Base-by-base conservation (phyloP, 2,329 filamentous ascomycete genomes). In the Clonostachys byssicola region DNA sequence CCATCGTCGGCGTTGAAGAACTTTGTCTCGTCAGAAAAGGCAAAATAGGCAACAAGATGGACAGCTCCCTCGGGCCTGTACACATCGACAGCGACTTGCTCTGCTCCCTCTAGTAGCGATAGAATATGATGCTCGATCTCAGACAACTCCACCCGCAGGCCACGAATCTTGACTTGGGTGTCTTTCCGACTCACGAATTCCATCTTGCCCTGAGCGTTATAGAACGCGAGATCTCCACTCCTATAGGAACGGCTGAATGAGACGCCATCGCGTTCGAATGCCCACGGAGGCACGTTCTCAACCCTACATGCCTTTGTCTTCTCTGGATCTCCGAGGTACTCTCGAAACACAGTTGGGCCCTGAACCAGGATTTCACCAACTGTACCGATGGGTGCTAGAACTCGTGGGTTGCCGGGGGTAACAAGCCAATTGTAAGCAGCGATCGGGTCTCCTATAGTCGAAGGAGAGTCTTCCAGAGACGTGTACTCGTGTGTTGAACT, bases 331-430 rank as follows among this genome's bases (percentile, higher is more conserved):
- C 73, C 70, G 17, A 75, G 58, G 48, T 80, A 80, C 14, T 73
- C 73, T 33, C 69, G 60, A 16, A 69, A 73, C n/a, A 80, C 59
- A 9, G 66, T 66, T 5, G 72, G 71, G 1, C 69, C 69, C 40
- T 62, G 62, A 38, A 71, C 53, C 7, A 63, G 47, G 9, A 67
- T 48, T 46, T 67, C 64, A n/a, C 64, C 64, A 1, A 54, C 49
- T 6, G 51, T 56, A 3, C 62, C 64, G 12, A 64, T 47, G n/a
- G 45, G 45, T 10, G 45, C 40, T 40, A 47, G 39, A 12, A 20
- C 14, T 8, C 34, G 2, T 12, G 45, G 39, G 16, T 47, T 33
- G 5, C 43, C 45, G 12, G 45, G 45, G 23, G 42, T 23, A 30
- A 47, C 45, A 18, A 47, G 13, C 45, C 45, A 47, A 17, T 17